phyloP scores from a whole-genome alignment of 1,284 basidiomycete genomes.

The Pholiota adiposa region DNA sequence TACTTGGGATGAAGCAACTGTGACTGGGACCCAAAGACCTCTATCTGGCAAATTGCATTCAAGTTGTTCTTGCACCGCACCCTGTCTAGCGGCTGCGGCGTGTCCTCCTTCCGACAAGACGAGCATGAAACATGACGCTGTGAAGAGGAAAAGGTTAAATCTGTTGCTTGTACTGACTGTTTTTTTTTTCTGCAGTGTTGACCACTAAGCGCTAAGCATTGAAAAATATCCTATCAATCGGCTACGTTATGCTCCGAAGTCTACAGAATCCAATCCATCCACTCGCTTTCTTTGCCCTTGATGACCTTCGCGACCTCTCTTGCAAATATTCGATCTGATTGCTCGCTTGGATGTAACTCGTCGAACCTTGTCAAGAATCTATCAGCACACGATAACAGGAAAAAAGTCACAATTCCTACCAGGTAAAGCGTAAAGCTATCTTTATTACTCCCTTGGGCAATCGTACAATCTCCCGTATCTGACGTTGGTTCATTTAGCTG shows the following conservation, averaged over 20 bases:
- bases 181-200: no score
- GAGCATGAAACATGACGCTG: no score
- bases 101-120: no score
- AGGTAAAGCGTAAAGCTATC: constrained; percentile 62
- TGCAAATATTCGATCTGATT: constrained; percentile 54
- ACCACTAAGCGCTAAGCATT: no score
- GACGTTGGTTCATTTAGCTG: constrained; percentile 35
- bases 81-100: no score
- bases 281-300: constrained; percentile 42
- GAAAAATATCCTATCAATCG: no score
- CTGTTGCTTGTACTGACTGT: no score
- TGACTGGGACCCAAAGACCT: no score
- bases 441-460: constrained; percentile 43
- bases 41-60: no score
- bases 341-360: constrained; percentile 61
- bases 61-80: no score
- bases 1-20: no score
- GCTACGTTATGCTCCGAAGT: not conserved
- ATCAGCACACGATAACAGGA: not conserved
- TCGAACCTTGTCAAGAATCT: constrained; percentile 46
- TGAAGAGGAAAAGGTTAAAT: no score
- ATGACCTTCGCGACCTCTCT: constrained; percentile 49
- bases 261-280: constrained; percentile 50
- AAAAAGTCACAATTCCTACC: constrained; percentile 38
- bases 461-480: constrained; percentile 40